Evolutionary conservation across 805 yeast species (phyloP).

Genomic region (Pichia manshurica): DNA sequence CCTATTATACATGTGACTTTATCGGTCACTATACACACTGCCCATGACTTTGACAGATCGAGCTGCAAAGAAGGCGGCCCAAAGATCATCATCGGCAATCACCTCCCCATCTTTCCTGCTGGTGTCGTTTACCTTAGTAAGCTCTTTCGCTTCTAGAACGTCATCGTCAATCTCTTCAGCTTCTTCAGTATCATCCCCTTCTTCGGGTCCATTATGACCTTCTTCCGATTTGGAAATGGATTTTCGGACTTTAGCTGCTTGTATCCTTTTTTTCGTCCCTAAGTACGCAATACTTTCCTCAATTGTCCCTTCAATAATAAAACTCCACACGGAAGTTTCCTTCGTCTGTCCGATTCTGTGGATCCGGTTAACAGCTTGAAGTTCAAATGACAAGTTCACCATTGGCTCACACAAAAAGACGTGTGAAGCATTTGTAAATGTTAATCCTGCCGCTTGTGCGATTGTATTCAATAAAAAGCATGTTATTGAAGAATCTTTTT

Average conservation of each 20-base stretch:
- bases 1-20: too few species aligned
- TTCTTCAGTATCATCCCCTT: constrained; percentile 11
- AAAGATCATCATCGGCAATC: constrained; percentile 52
- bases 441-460: constrained; percentile 86
- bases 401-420: constrained; percentile 90
- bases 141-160: constrained; percentile 49
- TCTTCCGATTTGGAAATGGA: too few species aligned
- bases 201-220: constrained; percentile 9
- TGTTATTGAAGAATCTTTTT: constrained; percentile 55
- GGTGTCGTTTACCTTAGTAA: constrained; percentile 46
- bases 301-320: constrained; percentile 74
- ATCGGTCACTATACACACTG: constrained; percentile 10
- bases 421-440: constrained; percentile 87
- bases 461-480: constrained; percentile 82
- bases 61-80: constrained; percentile 53
- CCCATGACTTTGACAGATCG: constrained; percentile 22
- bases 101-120: constrained; percentile 53
- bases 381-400: constrained; percentile 77
- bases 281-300: constrained; percentile 81
- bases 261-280: constrained; percentile 55
- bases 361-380: constrained; percentile 88
- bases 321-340: constrained; percentile 88
- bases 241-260: constrained; percentile 30
- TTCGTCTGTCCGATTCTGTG: constrained; percentile 86
- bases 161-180: constrained; percentile 29